Evolutionary conservation across 257 asterid species (phyloP).

Genomic region (Nicotiana otophora): DNA sequence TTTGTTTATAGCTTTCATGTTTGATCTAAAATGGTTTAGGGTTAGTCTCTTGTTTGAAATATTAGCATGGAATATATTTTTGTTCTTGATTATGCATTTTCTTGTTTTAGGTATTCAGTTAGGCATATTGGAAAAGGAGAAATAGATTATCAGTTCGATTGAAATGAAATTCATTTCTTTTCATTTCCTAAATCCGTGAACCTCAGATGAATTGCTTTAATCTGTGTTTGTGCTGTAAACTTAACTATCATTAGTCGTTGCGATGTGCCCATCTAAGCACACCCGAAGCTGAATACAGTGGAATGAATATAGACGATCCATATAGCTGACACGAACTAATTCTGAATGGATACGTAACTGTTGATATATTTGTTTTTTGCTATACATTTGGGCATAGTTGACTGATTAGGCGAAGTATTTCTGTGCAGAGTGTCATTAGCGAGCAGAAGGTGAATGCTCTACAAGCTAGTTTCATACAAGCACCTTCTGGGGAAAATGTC

Average conservation of each 20-base stretch:
- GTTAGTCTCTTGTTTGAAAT: not conserved
- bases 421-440: conserved; percentile 84
- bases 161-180: not conserved
- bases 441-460: conserved; percentile 92
- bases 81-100: not conserved
- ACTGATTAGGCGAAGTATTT: conserved; percentile 18
- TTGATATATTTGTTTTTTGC: not conserved
- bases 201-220: not conserved
- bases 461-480: conserved; percentile 82
- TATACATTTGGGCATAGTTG: not conserved
- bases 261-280: not conserved
- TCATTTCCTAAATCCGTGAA: not conserved
- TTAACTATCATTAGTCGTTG: not conserved
- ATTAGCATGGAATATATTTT: not conserved
- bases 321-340: not conserved
- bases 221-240: not conserved
- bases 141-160: not conserved
- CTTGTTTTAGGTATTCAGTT: not conserved
- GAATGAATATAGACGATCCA: not conserved
- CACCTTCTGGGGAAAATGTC: conserved; percentile 89
- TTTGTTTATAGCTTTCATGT: not conserved
- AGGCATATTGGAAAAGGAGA: not conserved
- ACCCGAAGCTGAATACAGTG: not conserved
- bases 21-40: not conserved
- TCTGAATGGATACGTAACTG: not conserved